Conservation (phyloP, 805 yeast species). For the Pichia deserticola region DNA sequence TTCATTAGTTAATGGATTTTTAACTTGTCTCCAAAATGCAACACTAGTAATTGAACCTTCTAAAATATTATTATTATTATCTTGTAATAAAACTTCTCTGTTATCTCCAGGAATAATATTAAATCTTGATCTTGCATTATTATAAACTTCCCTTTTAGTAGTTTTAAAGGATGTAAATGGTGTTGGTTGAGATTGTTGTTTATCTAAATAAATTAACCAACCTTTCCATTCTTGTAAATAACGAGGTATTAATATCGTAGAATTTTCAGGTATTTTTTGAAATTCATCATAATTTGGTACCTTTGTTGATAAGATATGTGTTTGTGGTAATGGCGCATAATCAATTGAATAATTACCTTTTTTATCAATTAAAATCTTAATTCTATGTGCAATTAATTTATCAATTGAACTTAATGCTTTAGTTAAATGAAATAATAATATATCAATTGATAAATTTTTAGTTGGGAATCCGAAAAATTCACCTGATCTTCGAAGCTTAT, state of each 20-base stretch:
- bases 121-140: slow-evolving; percentile 46
- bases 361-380: slow-evolving; percentile 38
- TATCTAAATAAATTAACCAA: slow-evolving; percentile 63
- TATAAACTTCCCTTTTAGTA: slow-evolving; percentile 59
- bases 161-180: slow-evolving; percentile 88
- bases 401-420: slow-evolving; percentile 28
- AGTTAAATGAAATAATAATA: slow-evolving; percentile 36
- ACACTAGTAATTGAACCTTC: slow-evolving; percentile 83
- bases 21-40: slow-evolving; percentile 44
- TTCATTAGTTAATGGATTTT: slow-evolving; percentile 22
- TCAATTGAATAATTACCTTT: slow-evolving; percentile 25
- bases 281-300: slow-evolving; percentile 4
- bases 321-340: slow-evolving; percentile 18
- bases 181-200: slow-evolving; percentile 44
- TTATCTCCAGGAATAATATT: slow-evolving; percentile 27
- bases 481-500: slow-evolving; percentile 49
- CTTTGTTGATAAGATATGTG: slow-evolving; percentile 1
- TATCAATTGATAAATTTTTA: slow-evolving; percentile 29
- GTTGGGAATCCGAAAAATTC: slow-evolving; percentile 44
- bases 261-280: background rate
- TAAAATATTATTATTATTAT: slow-evolving; percentile 50
- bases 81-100: slow-evolving; percentile 64
- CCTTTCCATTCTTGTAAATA: slow-evolving; percentile 11
- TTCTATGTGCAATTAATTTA: slow-evolving; percentile 33
- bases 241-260: background rate